Percentiles rank a stretch among this genome's conserved stretches.
These are phyloP conservation scores for Amanita molliuscula DNA, from an alignment of 768 basidiomycete genomes.

Conservation along the genomic window DNA sequence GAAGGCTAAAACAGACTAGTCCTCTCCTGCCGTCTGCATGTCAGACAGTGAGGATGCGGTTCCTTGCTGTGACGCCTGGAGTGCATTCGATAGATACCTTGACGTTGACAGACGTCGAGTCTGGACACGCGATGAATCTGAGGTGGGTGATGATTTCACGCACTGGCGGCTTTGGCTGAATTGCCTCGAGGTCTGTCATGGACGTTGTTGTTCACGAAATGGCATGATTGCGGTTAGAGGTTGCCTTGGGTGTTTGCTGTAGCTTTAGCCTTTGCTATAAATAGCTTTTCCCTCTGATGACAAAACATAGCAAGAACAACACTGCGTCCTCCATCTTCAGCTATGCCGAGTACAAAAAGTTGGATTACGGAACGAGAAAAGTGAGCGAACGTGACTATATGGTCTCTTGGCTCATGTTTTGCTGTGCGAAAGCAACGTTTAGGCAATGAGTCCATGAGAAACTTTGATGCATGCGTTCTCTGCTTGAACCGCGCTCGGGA, in stretches of 20 bases:
- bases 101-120: constrained; percentile 66
- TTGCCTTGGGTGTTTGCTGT: neutral
- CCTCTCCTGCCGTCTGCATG: constrained; percentile 75
- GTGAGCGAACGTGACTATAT: constrained; percentile 25
- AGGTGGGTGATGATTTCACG: constrained; percentile 34
- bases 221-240: neutral
- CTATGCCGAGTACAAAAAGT: constrained; percentile 80
- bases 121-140: constrained; percentile 62
- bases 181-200: constrained; percentile 47
- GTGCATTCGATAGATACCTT: constrained; percentile 68
- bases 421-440: constrained; percentile 46
- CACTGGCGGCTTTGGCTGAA: neutral
- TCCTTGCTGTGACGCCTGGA: constrained; percentile 71
- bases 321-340: constrained; percentile 86
- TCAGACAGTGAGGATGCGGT: constrained; percentile 81
- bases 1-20: constrained; percentile 22
- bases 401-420: neutral
- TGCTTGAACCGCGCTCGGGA: constrained; percentile 80
- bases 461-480: constrained; percentile 84
- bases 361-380: constrained; percentile 76
- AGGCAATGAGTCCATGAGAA: constrained; percentile 88
- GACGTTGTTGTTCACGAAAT: constrained; percentile 67
- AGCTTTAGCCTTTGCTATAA: constrained; percentile 1
- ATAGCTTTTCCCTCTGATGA: constrained; percentile 34
- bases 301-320: constrained; percentile 86